phyloP scores from a whole-genome alignment of 495 filamentous ascomycete genomes.

The Parathielavia appendiculata region DNA sequence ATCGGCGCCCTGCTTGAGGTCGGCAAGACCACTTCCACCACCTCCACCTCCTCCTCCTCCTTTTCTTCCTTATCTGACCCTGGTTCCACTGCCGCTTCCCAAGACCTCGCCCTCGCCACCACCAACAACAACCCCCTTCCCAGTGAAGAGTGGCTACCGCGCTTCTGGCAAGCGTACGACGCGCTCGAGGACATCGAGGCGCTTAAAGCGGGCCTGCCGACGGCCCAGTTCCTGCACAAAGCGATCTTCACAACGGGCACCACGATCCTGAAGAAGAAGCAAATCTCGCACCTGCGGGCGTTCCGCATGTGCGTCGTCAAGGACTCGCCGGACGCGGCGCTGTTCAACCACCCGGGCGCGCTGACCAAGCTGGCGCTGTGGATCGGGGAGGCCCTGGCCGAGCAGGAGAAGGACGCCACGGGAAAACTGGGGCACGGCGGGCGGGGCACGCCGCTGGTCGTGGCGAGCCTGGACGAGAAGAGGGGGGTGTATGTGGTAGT shows the following conservation, averaged over 20 bases:
- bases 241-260: slow-evolving; percentile 93
- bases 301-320: slow-evolving; percentile 96
- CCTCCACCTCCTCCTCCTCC: slow-evolving; percentile 12
- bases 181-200: slow-evolving; percentile 73
- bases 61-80: slow-evolving; percentile 12
- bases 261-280: slow-evolving; percentile 82
- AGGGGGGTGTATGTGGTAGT: slow-evolving; percentile 88
- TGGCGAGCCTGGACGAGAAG: slow-evolving; percentile 82
- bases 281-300: slow-evolving; percentile 83
- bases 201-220: slow-evolving; percentile 70
- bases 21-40: slow-evolving; percentile 49
- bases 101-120: slow-evolving; percentile 30
- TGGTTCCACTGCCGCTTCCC: slow-evolving; percentile 18
- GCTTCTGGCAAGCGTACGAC: slow-evolving; percentile 95
- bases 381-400: slow-evolving; percentile 87
- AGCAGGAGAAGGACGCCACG: slow-evolving; percentile 72
- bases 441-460: slow-evolving; percentile 76
- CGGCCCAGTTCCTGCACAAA: slow-evolving; percentile 80
- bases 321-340: slow-evolving; percentile 80
- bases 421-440: slow-evolving; percentile 64
- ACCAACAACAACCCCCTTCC: slow-evolving; percentile 47
- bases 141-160: slow-evolving; percentile 61
- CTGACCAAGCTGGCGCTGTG: slow-evolving; percentile 89
- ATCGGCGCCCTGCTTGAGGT: slow-evolving; percentile 90
- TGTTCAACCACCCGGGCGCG: slow-evolving; percentile 88